Evolutionary conservation across 768 basidiomycete species (phyloP), one percentile per base, ranked within the genome.

Genomic region (Tricholoma saponaceum): DNA sequence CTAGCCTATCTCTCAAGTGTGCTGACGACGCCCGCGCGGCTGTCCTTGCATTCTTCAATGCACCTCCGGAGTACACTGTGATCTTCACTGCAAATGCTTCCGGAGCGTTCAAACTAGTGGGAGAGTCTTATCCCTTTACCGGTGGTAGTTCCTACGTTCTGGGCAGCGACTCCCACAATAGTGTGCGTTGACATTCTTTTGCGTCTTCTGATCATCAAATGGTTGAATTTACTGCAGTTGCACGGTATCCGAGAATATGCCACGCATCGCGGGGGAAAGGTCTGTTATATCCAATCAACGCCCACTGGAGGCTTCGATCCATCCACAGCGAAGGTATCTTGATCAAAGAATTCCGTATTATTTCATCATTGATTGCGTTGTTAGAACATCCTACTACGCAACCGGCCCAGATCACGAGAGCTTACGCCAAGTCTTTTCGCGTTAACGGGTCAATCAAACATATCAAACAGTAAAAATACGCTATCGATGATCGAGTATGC

Each of bases 31-130:
- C 91, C 5, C 82, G 92, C 9, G 70, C 79, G 8, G 83, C 87
- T 32, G 85, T 92, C 0, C 79, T 94, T 8, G 75, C 86, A 5
- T 92, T 90, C 73, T 90, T 94, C 68, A 78, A 79, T 39, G 92
- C 91, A 16, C 80, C 89, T 5, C 77, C 81, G 22, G 88, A 86
- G 0, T 93, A 91, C 67, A 84, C 88, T 10, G 90, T 92, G 54
- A 76, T 93, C 50, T 93, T 92, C 71, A 92, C 90, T 3, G 73
- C 87, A 9, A 93, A 93, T 66, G 87, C 91, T 7, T 86, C 86
- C 7, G 87, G 79, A 5, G 90, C 91, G 0, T 76, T 94, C 63
- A 92, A 92, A 65, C 79, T 94, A 30, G 80, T 93, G 39, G 92
- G 90, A 32, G 91, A 94, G 69, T 77, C 89, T 0, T 94, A 85